phyloP scores from a whole-genome alignment of 2,329 filamentous ascomycete genomes.

The Penicillium thymicola region DNA sequence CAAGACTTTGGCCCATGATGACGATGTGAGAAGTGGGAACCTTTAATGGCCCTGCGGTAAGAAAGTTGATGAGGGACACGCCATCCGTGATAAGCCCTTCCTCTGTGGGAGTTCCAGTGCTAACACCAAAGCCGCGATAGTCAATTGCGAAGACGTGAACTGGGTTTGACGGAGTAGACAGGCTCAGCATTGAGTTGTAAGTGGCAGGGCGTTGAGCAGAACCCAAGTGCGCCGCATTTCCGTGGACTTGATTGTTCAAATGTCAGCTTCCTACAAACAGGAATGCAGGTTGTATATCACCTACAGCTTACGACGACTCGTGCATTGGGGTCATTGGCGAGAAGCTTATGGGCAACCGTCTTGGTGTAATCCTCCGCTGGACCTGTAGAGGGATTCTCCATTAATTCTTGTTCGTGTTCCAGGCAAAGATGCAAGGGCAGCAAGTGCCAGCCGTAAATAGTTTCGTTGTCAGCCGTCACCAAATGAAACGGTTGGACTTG shows the following conservation, averaged over 20 bases:
- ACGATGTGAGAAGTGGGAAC: constrained; percentile 71
- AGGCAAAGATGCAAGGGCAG: constrained; percentile 74
- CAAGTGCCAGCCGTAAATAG: constrained; percentile 86
- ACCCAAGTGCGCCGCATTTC: constrained; percentile 81
- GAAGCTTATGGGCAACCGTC: constrained; percentile 50
- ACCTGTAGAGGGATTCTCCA: constrained; percentile 54
- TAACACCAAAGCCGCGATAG: constrained; percentile 83
- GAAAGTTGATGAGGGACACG: constrained; percentile 66
- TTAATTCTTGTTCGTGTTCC: constrained; percentile 64
- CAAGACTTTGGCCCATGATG: constrained; percentile 80
- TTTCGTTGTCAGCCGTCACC: constrained; percentile 69
- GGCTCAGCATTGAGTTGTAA: constrained; percentile 72
- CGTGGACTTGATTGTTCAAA: constrained; percentile 35
- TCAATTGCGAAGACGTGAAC: constrained; percentile 83
- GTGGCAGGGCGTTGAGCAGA: constrained; percentile 72
- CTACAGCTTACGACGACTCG: constrained; percentile 56
- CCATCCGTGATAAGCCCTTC: constrained; percentile 77
- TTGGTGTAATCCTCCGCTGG: constrained; percentile 45
- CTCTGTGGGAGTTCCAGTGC: constrained; percentile 77
- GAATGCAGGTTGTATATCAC: constrained; percentile 6
- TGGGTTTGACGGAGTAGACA: constrained; percentile 58
- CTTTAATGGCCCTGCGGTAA: constrained; percentile 54
- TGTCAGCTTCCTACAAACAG: constrained; percentile 9
- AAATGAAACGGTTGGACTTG: constrained; percentile 86
- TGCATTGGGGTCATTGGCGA: constrained; percentile 50